Evolutionary conservation across 768 basidiomycete species (phyloP).

Genomic region (Hebeloma cylindrosporum): DNA sequence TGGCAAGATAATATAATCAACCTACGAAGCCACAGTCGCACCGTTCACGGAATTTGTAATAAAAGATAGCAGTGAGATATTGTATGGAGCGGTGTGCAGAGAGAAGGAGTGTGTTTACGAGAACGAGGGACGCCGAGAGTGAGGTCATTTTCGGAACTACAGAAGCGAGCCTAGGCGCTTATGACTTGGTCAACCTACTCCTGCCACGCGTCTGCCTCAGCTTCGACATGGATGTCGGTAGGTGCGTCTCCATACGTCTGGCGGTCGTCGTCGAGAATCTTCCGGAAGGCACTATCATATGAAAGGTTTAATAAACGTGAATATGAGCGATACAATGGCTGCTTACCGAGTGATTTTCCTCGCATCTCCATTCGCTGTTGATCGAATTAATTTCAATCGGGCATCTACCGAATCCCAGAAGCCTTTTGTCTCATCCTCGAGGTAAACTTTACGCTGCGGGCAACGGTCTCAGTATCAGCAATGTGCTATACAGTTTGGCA

Average conservation of each 20-base stretch:
- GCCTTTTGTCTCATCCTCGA: constrained; percentile 1
- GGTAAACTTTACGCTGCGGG: background rate
- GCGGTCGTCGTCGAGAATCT: background rate
- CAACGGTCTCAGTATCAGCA: constrained; percentile 1
- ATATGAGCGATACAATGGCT: background rate
- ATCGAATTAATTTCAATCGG: constrained; percentile 4
- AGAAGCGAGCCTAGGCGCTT: too few species aligned
- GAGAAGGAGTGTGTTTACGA: too few species aligned
- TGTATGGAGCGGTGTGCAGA: too few species aligned
- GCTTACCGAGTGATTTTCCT: constrained; percentile 12
- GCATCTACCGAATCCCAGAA: constrained; percentile 11
- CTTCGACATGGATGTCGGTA: background rate
- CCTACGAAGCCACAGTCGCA: too few species aligned
- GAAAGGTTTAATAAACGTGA: background rate
- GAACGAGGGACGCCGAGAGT: too few species aligned
- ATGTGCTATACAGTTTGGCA: background rate
- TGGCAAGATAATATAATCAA: too few species aligned
- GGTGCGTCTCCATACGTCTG: background rate
- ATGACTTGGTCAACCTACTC: too few species aligned
- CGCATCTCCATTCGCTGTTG: constrained; percentile 5
- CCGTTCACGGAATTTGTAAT: too few species aligned
- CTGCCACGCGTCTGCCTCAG: too few species aligned
- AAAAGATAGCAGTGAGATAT: too few species aligned
- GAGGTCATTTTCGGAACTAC: too few species aligned
- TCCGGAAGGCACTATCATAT: background rate